Base-by-base conservation (phyloP, 192 early-diverging fungal species). In the Pilaira anomala region DNA sequence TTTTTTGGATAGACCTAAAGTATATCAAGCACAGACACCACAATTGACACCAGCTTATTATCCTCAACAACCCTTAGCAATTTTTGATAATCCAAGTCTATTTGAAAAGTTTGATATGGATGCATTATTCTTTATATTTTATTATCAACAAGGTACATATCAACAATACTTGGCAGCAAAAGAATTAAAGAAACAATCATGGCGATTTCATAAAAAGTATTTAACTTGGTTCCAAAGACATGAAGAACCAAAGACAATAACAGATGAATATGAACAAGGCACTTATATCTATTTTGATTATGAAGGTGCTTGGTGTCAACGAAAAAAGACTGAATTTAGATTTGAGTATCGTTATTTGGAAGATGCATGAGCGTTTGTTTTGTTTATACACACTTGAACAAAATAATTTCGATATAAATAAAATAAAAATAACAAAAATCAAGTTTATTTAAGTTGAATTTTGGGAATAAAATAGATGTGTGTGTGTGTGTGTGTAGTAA, bases 261-360 rank as follows among this genome's bases (percentile, higher is more conserved):
- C 93, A 16, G 95, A 97, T 65, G 92, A 96, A 66, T 98, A 91
- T 79, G 97, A 98, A 76, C 90, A 93, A 72, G 97, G 97, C 22
- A 96, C 97, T 21, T 98, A 98, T 68, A 86, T 98, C 30, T 98
- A 98, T 77, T 98, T 98, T 84, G 97, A 98, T 74, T 98, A 93
- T 64, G 95, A 98, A 73, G 91, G 89, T 16, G 88, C 88, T 21
- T 98, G 97, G 97, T 92, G 93, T 66, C 94, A 98, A 70, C 83
- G 92, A 49, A 97, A 94, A 73, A 97, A 97, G 83, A 80, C 83
- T n/a, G 94, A 98, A 62, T 98, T 98, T 75, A 69, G 67, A 55
- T 69, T 69, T 63, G 67, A 69, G 12, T 69, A 69, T 48, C 61
- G 67, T 36, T 69, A 56, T 57, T 41, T 69, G 42, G 67, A 69